Evolutionary conservation across 2,329 filamentous ascomycete genomes (phyloP).

Genomic region (Hysterium pulicare): DNA sequence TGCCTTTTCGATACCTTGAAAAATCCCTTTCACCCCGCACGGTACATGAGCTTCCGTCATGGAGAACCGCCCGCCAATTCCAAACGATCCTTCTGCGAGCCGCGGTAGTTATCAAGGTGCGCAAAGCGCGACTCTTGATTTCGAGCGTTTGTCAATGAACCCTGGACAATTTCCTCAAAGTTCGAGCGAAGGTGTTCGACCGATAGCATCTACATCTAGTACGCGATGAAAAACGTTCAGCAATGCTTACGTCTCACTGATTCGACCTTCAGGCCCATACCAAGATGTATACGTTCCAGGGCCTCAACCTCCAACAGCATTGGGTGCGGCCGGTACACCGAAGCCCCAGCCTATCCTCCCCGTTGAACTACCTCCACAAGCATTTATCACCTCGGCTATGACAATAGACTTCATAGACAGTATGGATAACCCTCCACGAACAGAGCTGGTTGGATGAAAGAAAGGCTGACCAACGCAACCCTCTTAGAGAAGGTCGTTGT

Average conservation of each 20-base stretch:
- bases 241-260: neutral
- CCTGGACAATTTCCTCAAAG: too few relatives aligned
- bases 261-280: neutral
- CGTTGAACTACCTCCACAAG: constrained; percentile 80
- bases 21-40: too few relatives aligned
- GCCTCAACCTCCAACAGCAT: constrained; percentile 4
- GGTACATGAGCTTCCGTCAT: too few relatives aligned
- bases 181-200: neutral
- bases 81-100: too few relatives aligned
- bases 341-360: constrained; percentile 34
- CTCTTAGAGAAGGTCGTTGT: constrained; percentile 86
- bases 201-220: neutral
- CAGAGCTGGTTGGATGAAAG: neutral
- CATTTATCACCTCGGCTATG: constrained; percentile 97
- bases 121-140: too few relatives aligned
- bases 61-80: too few relatives aligned
- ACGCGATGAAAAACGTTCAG: neutral
- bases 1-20: too few relatives aligned
- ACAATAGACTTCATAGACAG: constrained; percentile 95
- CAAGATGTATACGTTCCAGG: constrained; percentile 9
- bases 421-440: constrained; percentile 50
- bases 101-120: too few relatives aligned
- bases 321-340: neutral
- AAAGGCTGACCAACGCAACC: constrained; percentile 19
- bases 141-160: too few relatives aligned